Evolutionary conservation across 1,284 basidiomycete genomes (phyloP).

Genomic region (Takashimella tepidaria): DNA sequence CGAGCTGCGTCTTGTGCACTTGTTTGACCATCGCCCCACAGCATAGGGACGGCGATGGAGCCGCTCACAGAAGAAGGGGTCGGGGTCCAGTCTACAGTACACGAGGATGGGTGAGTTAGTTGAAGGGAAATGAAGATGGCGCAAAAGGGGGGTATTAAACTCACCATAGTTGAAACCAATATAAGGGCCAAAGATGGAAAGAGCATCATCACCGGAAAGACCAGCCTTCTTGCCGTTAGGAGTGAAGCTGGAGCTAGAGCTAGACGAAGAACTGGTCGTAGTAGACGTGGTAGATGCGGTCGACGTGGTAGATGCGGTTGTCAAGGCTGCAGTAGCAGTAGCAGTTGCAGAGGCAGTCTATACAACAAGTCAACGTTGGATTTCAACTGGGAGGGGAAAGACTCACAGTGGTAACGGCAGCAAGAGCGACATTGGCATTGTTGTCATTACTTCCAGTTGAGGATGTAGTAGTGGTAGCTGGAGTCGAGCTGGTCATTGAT

Average conservation of each 20-base stretch:
- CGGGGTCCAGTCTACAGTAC: constrained; percentile 22
- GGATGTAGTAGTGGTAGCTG: not conserved
- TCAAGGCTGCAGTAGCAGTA: constrained; percentile 5
- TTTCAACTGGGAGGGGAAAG: not conserved
- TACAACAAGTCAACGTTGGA: not conserved
- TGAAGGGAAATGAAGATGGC: not conserved
- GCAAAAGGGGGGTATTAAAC: constrained; percentile 6
- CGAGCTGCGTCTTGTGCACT: constrained; percentile 32
- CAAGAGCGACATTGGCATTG: not conserved
- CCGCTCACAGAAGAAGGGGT: constrained; percentile 21
- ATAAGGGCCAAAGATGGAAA: constrained; percentile 20
- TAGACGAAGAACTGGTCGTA: constrained; percentile 5
- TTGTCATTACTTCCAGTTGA: not conserved
- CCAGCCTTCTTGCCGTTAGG: constrained; percentile 45
- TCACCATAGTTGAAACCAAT: constrained; percentile 47
- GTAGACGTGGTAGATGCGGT: constrained; percentile 6
- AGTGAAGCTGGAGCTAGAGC: constrained; percentile 18
- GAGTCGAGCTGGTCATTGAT: not conserved
- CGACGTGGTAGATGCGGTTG: constrained; percentile 8
- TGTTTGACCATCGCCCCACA: constrained; percentile 43
- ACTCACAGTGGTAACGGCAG: not conserved
- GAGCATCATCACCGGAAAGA: constrained; percentile 35
- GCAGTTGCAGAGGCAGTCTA: constrained; percentile 5
- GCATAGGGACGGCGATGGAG: constrained; percentile 35
- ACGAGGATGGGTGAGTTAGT: too few relatives aligned